Evolutionary conservation across 2,329 filamentous ascomycete genomes (phyloP), one percentile per base, ranked within the genome.

Genomic region (Fusarium torreyae): DNA sequence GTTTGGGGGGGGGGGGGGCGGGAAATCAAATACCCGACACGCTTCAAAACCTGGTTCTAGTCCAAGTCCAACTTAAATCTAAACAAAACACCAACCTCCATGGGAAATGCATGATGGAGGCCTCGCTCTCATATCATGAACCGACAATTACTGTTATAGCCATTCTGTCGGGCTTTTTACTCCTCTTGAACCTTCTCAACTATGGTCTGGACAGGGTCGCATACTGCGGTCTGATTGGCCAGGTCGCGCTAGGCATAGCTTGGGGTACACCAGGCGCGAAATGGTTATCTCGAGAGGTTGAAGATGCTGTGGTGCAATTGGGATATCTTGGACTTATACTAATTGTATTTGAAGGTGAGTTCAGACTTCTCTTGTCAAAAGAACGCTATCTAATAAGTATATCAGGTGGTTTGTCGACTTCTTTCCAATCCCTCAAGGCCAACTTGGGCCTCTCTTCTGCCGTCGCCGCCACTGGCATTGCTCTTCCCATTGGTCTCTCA

Each of bases 241-340:
- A 94, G 71, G 84, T 94, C 15, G 80, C 93, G 9, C 76, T 94
- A 18, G 92, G 92, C 14, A 85, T 93, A 10, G 86, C 88, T 10
- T 94, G 87, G 86, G 92, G 92, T 10, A 85, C 85, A 0, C 91
- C 92, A 0, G 90, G 90, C 2, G 86, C 82, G 5, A 83, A 87
- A 75, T 89, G 86, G 85, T 83, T 94, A 1, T 80, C 82, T 1
- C 20, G 58, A 0, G 80, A 84, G 6, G 77, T 82, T 2, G 84
- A 94, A 77, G 74, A 84, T 18, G 82, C 83, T 0, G 81, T 92
- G 28, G 85, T 90, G 22, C 85, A 91, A 62, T 76, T 94, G 2
- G 92, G 92, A 1, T 94, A 94, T 74, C 78, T 94, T 0, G 92
- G 92, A 0, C 76, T 94, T n/a, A 85, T 94, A 8, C 79, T 93